phyloP scores from a whole-genome alignment of 23 red algal genomes.

The Pyropia yezoensis region DNA sequence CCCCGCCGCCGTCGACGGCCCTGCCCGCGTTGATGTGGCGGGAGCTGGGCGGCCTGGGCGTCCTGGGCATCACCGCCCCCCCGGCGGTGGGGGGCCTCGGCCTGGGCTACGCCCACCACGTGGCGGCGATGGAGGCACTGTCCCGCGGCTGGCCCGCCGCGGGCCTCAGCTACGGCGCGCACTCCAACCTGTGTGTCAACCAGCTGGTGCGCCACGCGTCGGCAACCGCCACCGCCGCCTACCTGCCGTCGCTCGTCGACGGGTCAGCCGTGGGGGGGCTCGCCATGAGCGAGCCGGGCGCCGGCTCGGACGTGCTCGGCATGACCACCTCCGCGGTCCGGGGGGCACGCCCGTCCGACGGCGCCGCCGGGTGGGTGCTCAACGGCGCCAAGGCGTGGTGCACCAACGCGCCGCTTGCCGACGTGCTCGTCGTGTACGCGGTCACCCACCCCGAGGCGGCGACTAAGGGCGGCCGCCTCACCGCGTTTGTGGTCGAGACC shows the following conservation, averaged over 20 bases:
- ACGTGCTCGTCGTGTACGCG: slow-evolving; percentile 55
- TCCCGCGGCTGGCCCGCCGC: slow-evolving; percentile 23
- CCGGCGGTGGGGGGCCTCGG: slow-evolving; percentile 28
- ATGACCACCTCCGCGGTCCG: slow-evolving; percentile 17
- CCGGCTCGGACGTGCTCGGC: slow-evolving; percentile 49
- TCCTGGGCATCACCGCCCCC: slow-evolving; percentile 39
- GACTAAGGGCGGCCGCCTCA: slow-evolving; percentile 23
- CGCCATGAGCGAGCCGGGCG: slow-evolving; percentile 56
- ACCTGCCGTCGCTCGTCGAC: not conserved
- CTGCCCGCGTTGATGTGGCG: not conserved
- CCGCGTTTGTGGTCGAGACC: slow-evolving; percentile 55
- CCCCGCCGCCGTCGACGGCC: too few species aligned
- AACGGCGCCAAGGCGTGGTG: slow-evolving; percentile 50
- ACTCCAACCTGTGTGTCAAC: slow-evolving; percentile 38
- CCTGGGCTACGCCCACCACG: slow-evolving; percentile 34
- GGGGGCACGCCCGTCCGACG: not conserved
- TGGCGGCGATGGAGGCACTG: slow-evolving; percentile 50
- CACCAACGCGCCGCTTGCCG: slow-evolving; percentile 40
- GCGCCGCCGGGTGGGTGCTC: slow-evolving; percentile 3
- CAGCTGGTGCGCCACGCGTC: too few species aligned
- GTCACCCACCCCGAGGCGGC: not conserved
- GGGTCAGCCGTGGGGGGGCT: slow-evolving; percentile 39
- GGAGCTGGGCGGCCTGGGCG: slow-evolving; percentile 28
- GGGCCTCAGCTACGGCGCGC: slow-evolving; percentile 46
- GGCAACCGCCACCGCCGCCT: too few species aligned